Conservation (phyloP, 345 rosid genomes). For the Limnanthes douglasii region DNA sequence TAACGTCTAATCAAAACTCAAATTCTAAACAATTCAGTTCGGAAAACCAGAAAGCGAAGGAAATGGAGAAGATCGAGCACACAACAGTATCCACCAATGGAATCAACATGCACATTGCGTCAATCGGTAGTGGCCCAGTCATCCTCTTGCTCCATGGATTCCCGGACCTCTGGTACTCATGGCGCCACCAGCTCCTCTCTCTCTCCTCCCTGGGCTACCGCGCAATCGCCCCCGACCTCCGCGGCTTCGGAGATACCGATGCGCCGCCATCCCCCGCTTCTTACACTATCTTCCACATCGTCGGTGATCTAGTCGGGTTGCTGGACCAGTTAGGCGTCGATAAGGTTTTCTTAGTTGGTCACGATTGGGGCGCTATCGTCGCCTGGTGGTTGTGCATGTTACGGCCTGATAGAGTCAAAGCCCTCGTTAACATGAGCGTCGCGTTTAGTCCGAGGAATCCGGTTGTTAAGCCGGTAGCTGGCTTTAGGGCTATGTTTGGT, state of each 20-base stretch:
- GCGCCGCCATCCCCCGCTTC: conserved; percentile 23
- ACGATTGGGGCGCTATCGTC: conserved; percentile 61
- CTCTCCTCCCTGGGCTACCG: conserved; percentile 47
- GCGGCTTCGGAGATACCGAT: conserved; percentile 61
- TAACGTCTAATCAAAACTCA: too few relatives aligned
- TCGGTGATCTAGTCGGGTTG: conserved; percentile 40
- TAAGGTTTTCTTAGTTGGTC: conserved; percentile 50
- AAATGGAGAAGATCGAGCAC: conserved; percentile 63
- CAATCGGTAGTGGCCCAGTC: conserved; percentile 40
- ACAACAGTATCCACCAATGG: conserved; percentile 37
- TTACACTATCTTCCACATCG: conserved; percentile 34
- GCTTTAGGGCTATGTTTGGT: conserved; percentile 28
- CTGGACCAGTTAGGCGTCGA: conserved; percentile 25
- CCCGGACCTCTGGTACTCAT: conserved; percentile 66
- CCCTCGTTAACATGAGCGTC: conserved; percentile 52
- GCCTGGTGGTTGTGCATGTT: conserved; percentile 56
- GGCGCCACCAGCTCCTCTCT: conserved; percentile 63
- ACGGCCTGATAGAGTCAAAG: conserved; percentile 53
- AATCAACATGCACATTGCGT: conserved; percentile 48
- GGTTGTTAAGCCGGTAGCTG: conserved; percentile 22
- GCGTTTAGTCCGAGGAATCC: conserved; percentile 36
- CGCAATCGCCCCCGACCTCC: conserved; percentile 63
- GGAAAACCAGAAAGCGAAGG: not conserved
- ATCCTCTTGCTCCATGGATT: conserved; percentile 62
- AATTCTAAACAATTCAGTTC: too few relatives aligned